A percentile compares a stretch with the other conserved stretches of the same genome.
Conservation (phyloP, 73 alveolate species). For the Uronychia setigera region DNA sequence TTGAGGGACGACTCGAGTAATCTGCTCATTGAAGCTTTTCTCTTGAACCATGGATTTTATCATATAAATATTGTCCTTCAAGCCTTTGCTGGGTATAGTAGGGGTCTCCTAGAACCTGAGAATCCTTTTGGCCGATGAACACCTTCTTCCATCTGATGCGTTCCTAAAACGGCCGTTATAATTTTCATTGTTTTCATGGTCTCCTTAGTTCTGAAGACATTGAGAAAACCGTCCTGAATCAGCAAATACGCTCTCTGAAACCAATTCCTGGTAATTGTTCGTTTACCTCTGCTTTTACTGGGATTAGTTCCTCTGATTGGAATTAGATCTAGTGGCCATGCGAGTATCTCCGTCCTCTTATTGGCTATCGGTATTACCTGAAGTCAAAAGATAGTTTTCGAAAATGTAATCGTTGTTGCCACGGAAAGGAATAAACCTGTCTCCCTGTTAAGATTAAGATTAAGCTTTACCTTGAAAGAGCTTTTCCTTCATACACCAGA, state of each 20-base stretch:
- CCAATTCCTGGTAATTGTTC: not conserved
- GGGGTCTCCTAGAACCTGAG: not conserved
- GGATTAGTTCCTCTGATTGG: constrained; percentile 6
- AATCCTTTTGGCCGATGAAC: constrained; percentile 1
- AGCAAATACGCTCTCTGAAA: not conserved
- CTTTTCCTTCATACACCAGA: too few relatives aligned
- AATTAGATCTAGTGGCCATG: not conserved
- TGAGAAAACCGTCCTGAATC: not conserved
- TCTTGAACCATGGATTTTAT: constrained; percentile 4
- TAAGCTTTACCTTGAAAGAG: not conserved
- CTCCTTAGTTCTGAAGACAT: not conserved
- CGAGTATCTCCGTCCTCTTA: constrained; percentile 2
- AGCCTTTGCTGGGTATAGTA: constrained; percentile 4
- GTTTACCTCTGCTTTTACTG: not conserved
- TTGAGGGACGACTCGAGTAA: constrained; percentile 5
- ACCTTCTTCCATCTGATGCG: constrained; percentile 10
- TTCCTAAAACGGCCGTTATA: not conserved
- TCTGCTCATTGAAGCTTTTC: not conserved
- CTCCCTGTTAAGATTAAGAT: not conserved
- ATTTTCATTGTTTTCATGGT: not conserved
- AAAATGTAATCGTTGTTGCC: constrained; percentile 9
- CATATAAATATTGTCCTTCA: constrained; percentile 2
- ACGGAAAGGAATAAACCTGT: constrained; percentile 20
- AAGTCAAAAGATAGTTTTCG: constrained; percentile 7
- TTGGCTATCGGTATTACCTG: constrained; percentile 9